Conservation (phyloP, 1,284 basidiomycete species). For the Sanghuangporus weigelae region DNA sequence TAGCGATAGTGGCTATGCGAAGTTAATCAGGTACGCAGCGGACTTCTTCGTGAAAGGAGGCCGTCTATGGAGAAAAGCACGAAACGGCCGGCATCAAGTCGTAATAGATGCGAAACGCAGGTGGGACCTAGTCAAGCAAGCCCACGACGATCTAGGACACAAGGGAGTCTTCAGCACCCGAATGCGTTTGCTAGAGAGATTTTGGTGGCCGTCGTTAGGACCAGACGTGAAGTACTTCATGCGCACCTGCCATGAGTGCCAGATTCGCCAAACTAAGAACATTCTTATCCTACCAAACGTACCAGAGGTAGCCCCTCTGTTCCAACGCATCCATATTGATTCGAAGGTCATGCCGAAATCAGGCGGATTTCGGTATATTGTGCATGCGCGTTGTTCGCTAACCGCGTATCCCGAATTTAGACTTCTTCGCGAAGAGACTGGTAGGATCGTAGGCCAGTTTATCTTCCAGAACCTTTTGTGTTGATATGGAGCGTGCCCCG, state of each 20-base stretch:
- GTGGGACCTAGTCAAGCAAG: background rate
- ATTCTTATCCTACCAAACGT: background rate
- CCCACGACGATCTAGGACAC: conserved; percentile 26
- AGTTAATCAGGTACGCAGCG: background rate
- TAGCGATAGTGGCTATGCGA: background rate
- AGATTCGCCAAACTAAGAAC: background rate
- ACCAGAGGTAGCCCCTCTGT: background rate
- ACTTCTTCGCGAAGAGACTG: conserved; percentile 20
- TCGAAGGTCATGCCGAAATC: conserved; percentile 18
- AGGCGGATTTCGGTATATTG: conserved; percentile 26
- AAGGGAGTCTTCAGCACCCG: conserved; percentile 26
- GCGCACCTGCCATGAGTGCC: background rate
- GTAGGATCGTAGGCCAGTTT: conserved; percentile 20
- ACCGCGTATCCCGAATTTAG: conserved; percentile 23
- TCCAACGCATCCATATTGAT: background rate
- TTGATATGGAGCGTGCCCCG: conserved; percentile 24
- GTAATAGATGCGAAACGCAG: background rate
- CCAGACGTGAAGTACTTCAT: background rate
- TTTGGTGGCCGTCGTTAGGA: background rate
- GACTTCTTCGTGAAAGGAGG: background rate
- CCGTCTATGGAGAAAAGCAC: background rate
- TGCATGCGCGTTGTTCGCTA: conserved; percentile 23
- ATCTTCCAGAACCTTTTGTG: conserved; percentile 27
- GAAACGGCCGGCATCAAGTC: background rate
- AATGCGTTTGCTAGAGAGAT: conserved; percentile 1